Base-by-base conservation (phyloP, 768 basidiomycete species). In the Collybia mongolica region DNA sequence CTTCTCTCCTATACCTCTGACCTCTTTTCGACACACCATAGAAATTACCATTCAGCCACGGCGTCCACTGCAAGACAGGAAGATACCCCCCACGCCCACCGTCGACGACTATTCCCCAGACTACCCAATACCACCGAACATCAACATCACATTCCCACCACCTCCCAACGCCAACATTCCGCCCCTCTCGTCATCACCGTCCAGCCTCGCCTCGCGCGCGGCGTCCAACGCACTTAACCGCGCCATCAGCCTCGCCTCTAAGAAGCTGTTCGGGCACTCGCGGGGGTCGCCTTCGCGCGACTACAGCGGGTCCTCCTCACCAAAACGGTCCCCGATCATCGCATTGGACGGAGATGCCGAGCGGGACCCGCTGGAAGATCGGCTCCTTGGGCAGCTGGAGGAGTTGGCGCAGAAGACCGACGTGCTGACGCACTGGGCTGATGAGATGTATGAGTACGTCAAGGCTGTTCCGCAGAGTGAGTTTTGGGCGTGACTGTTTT, bases 401-500 rank as follows among this genome's bases (percentile, higher is more conserved):
- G 90, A 95, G 55, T 72, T 95, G 2, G 96, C 95, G 28, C 92
- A 97, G 76, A 99, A 98, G 78, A 96, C 96, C 28, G 86, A 90
- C 53, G 93, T 95, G 46, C 71, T 98, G 51, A 89, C 90, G 49
- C 87, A 90, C 53, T 96, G 94, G 83, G 97, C 90, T 18, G 96
- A 98, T 56, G 89, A 93, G 75, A 87, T 97, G 81, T 90, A 91
- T 59, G 90, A 91, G 59, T 85, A 83, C 61, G 88, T 93, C 22
- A 92, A 92, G 65, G 87, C 84, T 14, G 74, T 90, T 29, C 89
- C 91, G 18, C 85, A 90, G 67, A 91, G 89, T 92, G 58, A 36
- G 89, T 77, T 48, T 38, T 28, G 19, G 48, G 28, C 48, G 22
- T 51, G 8, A 32, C 4, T 6, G 11, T 26, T 45, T 12, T 9